phyloP scores from a whole-genome alignment of 176 grass and related monocot genomes.

The Ensete glaucum region DNA sequence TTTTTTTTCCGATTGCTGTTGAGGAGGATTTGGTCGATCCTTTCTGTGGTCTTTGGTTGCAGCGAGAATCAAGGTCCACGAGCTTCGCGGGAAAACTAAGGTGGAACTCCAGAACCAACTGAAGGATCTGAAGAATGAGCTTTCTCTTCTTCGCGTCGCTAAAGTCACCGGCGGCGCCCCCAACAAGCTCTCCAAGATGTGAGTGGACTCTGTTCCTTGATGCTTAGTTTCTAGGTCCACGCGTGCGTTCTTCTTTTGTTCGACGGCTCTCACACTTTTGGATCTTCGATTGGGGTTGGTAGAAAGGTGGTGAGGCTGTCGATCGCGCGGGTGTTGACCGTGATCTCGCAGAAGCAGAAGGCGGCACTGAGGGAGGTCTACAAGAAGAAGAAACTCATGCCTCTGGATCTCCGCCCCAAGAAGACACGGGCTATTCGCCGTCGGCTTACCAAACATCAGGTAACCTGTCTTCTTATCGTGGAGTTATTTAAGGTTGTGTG shows the following conservation, averaged over 20 bases:
- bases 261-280: background rate
- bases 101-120: background rate
- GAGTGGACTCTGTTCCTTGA: background rate
- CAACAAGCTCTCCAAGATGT: constrained; percentile 9
- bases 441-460: background rate
- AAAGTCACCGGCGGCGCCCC: background rate
- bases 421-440: background rate
- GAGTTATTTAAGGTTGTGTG: background rate
- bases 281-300: background rate
- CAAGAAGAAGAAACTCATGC: background rate
- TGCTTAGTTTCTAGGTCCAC: background rate
- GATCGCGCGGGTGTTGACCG: background rate
- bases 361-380: constrained; percentile 1
- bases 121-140: background rate
- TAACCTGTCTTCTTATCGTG: background rate
- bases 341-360: background rate
- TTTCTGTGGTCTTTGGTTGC: background rate
- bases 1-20: background rate
- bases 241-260: background rate
- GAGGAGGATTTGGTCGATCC: background rate
- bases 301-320: background rate
- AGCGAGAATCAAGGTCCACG: constrained; percentile 1
- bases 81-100: background rate
- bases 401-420: constrained; percentile 5
- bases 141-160: background rate